Evolutionary conservation across 148 eudicot species (phyloP), one percentile per base, ranked within the genome.

Genomic region (Chenopodium formosanum): DNA sequence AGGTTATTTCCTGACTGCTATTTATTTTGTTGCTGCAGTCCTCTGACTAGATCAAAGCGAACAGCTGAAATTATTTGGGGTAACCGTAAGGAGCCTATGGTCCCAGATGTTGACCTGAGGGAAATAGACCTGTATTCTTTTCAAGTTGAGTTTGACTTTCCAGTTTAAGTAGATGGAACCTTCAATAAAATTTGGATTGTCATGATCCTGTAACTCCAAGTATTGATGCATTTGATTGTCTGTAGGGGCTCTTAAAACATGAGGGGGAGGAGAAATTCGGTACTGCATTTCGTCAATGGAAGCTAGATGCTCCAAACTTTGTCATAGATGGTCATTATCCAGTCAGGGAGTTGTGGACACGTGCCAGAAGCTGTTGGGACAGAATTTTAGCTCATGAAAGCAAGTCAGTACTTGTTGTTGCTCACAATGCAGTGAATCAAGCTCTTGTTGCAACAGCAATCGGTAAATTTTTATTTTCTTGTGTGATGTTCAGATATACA

Each of bases 371-470:
- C 81, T 90, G 97, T 83, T 94, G 99, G 99, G 86, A 84, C 60
- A 92, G 86, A 83, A 91, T 94, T 78, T 82, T 96, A 79, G 76
- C 82, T 37, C 93, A 92, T 83, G 91, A 96, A 79, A 90, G 95
- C 90, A 92, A 86, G 84, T 96, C 97, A n/a, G 89, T 91, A 74
- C 94, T 96, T 63, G 97, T 95, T 84, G 99, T 96, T 86, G 99
- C 99, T 88, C 99, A 96, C 74, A 96, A 96, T 92, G 99, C 99
- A 71, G 99, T 96, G 82, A 96, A 96, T 82, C 99, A 96, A 86
- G 99, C 99, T 78, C 95, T 96, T 78, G 85, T 96, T 81, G 98
- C 99, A 25, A 91, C 99, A 50, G 95, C 99, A 22, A 85, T 96
- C 8, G 99, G 99, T 95, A 91, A 79, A n/a, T 58, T 77, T 74